Percentiles rank a stretch among this genome's conserved stretches.
phyloP scores from a whole-genome alignment of 305 asterid genomes.

The Fraxinus angustifolia region DNA sequence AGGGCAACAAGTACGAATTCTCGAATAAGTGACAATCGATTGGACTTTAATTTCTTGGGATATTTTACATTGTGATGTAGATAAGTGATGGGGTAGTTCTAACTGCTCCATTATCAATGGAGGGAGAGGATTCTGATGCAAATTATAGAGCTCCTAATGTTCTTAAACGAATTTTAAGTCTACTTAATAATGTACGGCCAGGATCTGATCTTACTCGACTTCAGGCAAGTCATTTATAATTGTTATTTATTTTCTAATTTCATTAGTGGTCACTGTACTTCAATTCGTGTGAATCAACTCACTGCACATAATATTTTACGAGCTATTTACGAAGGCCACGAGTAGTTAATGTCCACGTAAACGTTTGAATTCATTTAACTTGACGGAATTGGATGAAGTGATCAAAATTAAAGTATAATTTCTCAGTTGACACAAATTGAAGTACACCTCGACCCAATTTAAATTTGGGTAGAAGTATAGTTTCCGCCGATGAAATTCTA shows the following conservation, averaged over 20 bases:
- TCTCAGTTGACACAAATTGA: neutral
- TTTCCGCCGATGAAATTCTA: neutral
- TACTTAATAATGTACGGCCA: slow-evolving; percentile 44
- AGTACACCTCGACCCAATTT: neutral
- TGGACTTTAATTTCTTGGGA: neutral
- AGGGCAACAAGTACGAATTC: neutral
- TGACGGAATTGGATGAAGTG: neutral
- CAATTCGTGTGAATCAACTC: neutral
- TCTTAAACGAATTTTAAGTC: slow-evolving; percentile 60
- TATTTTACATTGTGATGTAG: slow-evolving; percentile 27
- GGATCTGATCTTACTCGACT: slow-evolving; percentile 76
- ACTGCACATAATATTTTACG: neutral
- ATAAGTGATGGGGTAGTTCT: slow-evolving; percentile 40
- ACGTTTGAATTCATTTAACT: neutral
- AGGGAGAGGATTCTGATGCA: slow-evolving; percentile 35
- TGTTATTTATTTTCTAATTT: neutral
- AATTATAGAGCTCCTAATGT: slow-evolving; percentile 62
- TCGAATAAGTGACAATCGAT: neutral
- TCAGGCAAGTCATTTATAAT: slow-evolving; percentile 45
- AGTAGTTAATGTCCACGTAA: neutral
- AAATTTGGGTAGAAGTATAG: neutral
- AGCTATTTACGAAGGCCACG: neutral
- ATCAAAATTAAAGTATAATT: neutral
- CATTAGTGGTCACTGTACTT: neutral
- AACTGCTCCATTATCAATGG: slow-evolving; percentile 61